Percentiles rank a stretch among this genome's conserved stretches.
These are phyloP conservation scores for Phialocephala subalpina DNA, from an alignment of 2,329 filamentous ascomycete genomes.

Conservation along the genomic window DNA sequence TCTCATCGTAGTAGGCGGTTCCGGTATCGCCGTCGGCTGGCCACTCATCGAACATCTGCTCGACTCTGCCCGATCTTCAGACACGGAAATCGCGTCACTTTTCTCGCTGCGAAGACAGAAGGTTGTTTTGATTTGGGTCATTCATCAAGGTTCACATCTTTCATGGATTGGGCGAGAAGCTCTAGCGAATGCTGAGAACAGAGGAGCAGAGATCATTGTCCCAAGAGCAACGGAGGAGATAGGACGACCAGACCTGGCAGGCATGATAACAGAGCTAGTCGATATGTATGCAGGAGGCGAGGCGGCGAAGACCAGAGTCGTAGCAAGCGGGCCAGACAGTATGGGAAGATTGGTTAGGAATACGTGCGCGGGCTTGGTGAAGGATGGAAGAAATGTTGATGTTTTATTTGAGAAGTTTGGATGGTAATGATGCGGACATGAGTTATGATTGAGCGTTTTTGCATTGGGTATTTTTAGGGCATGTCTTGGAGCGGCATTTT, in stretches of 20 bases:
- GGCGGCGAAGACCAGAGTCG: conserved; percentile 54
- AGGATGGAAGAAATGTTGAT: conserved; percentile 56
- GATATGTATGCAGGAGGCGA: conserved; percentile 40
- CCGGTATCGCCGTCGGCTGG: conserved; percentile 70
- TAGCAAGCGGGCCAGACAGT: conserved; percentile 69
- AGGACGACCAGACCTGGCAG: conserved; percentile 60
- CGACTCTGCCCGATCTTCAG: conserved; percentile 33
- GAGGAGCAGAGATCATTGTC: conserved; percentile 60
- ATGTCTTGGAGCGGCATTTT: conserved; percentile 9
- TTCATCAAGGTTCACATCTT: conserved; percentile 59
- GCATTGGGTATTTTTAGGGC: conserved; percentile 1
- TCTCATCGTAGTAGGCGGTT: conserved; percentile 68
- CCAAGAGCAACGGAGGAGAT: conserved; percentile 61
- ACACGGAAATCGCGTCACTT: conserved; percentile 35
- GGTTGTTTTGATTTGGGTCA: conserved; percentile 66
- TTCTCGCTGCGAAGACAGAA: conserved; percentile 39
- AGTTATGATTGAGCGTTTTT: neutral
- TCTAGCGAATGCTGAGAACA: conserved; percentile 55
- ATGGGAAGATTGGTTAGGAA: conserved; percentile 69
- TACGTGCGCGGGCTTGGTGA: conserved; percentile 57
- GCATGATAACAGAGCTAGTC: conserved; percentile 51
- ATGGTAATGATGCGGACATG: conserved; percentile 53
- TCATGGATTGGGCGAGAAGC: conserved; percentile 61
- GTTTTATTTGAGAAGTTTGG: conserved; percentile 73
- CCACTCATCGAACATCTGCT: conserved; percentile 63